Conservation (phyloP, 1,284 basidiomycete species). For the Heimioporus punctisporus region DNA sequence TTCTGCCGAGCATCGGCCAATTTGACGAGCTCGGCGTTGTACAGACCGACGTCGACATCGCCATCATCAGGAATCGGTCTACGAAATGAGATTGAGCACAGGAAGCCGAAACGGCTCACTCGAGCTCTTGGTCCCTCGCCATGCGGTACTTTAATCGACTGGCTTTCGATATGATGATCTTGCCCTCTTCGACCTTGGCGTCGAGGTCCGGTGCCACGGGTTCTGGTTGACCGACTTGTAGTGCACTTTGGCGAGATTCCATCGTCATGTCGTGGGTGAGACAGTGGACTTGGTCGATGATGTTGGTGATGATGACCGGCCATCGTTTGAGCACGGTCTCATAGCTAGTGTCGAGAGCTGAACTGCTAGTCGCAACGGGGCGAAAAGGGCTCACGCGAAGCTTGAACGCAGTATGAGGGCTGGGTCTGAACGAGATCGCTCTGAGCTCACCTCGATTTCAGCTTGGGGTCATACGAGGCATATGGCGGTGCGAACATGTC, state of each 20-base stretch:
- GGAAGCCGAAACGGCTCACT: conserved; percentile 66
- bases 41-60: conserved; percentile 64
- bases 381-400: conserved; percentile 50
- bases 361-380: neutral
- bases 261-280: conserved; percentile 53
- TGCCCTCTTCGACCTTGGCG: conserved; percentile 70
- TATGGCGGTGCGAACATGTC: conserved; percentile 52
- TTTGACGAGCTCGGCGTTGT: conserved; percentile 72
- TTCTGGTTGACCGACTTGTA: neutral
- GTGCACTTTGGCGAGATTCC: conserved; percentile 11
- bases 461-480: conserved; percentile 68
- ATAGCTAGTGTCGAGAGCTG: conserved; percentile 50
- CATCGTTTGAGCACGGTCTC: conserved; percentile 71
- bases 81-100: neutral
- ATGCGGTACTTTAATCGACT: conserved; percentile 91
- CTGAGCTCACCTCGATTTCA: conserved; percentile 52
- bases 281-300: conserved; percentile 74
- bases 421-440: neutral
- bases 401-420: conserved; percentile 2
- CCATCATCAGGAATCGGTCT: conserved; percentile 78
- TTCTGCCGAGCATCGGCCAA: conserved; percentile 54
- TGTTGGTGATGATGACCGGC: conserved; percentile 87
- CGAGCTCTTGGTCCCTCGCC: conserved; percentile 76
- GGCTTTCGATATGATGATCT: conserved; percentile 77
- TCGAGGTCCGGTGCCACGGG: conserved; percentile 23